These are phyloP conservation scores for Cenchrus fungigraminus DNA, from an alignment of 176 grass and related monocot genomes.

Conservation along the genomic window DNA sequence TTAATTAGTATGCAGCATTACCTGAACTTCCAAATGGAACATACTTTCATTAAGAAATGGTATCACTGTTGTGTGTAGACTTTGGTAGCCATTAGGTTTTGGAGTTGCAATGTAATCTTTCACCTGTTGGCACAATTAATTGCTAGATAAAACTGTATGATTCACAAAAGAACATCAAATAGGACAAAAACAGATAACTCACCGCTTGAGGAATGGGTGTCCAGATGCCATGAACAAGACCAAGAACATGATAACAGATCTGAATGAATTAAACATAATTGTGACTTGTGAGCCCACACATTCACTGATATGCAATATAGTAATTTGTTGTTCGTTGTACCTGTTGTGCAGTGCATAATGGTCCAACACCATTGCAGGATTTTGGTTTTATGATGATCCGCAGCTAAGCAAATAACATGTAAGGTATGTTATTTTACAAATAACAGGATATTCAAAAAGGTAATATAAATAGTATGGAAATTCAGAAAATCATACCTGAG, in stretches of 20 bases:
- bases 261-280: slow-evolving; percentile 54
- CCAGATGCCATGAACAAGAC: slow-evolving; percentile 98
- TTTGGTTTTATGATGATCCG: slow-evolving; percentile 93
- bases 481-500: slow-evolving; percentile 67
- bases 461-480: slow-evolving; percentile 27
- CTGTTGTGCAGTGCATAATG: slow-evolving; percentile 89
- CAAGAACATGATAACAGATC: slow-evolving; percentile 99
- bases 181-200: slow-evolving; percentile 46
- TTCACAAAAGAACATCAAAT: slow-evolving; percentile 26
- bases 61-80: slow-evolving; percentile 94
- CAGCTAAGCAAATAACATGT: slow-evolving; percentile 60
- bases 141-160: slow-evolving; percentile 36
- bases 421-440: slow-evolving; percentile 24
- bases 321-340: slow-evolving; percentile 45
- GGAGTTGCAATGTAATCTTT: slow-evolving; percentile 99
- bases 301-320: slow-evolving; percentile 36
- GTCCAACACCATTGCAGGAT: slow-evolving; percentile 80
- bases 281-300: slow-evolving; percentile 38
- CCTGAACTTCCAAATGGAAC: slow-evolving; percentile 99
- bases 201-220: slow-evolving; percentile 97
- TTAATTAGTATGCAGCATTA: slow-evolving; percentile 36
- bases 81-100: slow-evolving; percentile 98
- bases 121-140: slow-evolving; percentile 57
- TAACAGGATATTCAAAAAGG: slow-evolving; percentile 17
- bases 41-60: slow-evolving; percentile 99